phyloP scores from a whole-genome alignment of 176 grass and related monocot species.

The Hyparrhenia diplandra region DNA sequence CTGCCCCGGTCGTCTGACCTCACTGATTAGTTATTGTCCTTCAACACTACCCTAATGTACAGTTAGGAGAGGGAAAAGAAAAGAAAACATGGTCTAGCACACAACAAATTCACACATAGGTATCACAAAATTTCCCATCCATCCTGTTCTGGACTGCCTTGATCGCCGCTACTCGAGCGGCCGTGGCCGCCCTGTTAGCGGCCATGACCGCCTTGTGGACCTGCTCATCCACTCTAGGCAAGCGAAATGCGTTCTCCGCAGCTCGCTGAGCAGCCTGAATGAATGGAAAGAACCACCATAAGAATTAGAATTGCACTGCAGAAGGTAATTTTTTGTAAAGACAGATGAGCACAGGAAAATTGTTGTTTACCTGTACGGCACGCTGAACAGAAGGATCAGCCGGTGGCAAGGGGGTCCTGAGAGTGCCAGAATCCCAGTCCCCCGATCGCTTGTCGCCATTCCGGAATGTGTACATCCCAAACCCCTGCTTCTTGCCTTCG shows the following conservation, averaged over 20 bases:
- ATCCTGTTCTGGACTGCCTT: conserved; percentile 74
- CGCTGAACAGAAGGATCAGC: conserved; percentile 38
- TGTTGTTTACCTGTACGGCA: conserved; percentile 44
- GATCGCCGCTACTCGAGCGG: conserved; percentile 51
- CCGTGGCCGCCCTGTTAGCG: conserved; percentile 46
- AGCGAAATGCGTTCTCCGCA: conserved; percentile 15
- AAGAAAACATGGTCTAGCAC: conserved; percentile 1
- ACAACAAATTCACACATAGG: conserved; percentile 43
- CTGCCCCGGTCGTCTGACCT: conserved; percentile 50
- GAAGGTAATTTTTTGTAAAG: neutral
- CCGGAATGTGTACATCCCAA: conserved; percentile 53
- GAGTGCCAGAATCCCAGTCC: conserved; percentile 45
- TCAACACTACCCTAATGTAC: conserved; percentile 52
- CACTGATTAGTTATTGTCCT: conserved; percentile 56
- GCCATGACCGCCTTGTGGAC: conserved; percentile 52
- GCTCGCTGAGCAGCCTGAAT: conserved; percentile 45
- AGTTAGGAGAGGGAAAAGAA: conserved; percentile 22
- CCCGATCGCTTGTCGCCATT: conserved; percentile 49
- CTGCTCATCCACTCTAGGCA: conserved; percentile 52
- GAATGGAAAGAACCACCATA: neutral
- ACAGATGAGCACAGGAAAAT: neutral
- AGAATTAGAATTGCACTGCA: conserved; percentile 37
- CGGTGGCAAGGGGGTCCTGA: conserved; percentile 30
- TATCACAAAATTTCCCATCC: conserved; percentile 66
- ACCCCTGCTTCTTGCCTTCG: conserved; percentile 67